Conservation (phyloP, 2,329 filamentous ascomycete genomes). For the Microcyclospora tardicrescens region DNA sequence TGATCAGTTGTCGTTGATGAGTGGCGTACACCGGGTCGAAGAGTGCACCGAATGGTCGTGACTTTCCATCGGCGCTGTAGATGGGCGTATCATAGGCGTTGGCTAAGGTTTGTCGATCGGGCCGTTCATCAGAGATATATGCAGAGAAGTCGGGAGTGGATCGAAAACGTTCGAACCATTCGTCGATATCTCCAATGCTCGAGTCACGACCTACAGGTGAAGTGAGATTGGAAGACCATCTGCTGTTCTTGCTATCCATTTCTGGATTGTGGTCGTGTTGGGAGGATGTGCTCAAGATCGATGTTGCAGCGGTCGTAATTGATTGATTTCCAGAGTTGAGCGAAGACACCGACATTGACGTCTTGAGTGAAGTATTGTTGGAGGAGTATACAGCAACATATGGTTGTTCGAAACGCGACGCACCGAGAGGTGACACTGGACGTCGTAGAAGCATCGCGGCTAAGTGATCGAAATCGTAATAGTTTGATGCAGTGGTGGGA, state of each 20-base stretch:
- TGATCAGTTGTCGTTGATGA: conserved; percentile 26
- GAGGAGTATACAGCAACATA: conserved; percentile 2
- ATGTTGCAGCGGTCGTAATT: no score
- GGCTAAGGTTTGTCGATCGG: conserved; percentile 21
- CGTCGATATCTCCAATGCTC: conserved; percentile 12
- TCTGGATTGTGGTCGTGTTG: not conserved
- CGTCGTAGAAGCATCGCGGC: no score
- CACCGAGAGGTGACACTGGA: conserved; percentile 17
- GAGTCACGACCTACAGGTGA: not conserved
- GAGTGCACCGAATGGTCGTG: conserved; percentile 49
- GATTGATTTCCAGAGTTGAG: no score
- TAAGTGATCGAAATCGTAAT: no score
- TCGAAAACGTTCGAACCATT: conserved; percentile 24
- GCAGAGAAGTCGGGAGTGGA: conserved; percentile 17
- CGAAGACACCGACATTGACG: no score
- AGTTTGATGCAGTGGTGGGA: no score
- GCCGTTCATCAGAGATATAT: conserved; percentile 19
- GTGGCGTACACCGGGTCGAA: conserved; percentile 38
- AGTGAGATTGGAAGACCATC: not conserved
- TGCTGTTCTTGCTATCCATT: not conserved
- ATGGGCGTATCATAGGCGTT: conserved; percentile 29
- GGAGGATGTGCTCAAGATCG: no score
- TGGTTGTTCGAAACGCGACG: conserved; percentile 19
- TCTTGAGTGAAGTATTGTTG: no score
- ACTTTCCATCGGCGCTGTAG: conserved; percentile 48